Base-by-base conservation (phyloP, 2,329 filamentous ascomycete species). In the Neoarthrinium moseri region DNA sequence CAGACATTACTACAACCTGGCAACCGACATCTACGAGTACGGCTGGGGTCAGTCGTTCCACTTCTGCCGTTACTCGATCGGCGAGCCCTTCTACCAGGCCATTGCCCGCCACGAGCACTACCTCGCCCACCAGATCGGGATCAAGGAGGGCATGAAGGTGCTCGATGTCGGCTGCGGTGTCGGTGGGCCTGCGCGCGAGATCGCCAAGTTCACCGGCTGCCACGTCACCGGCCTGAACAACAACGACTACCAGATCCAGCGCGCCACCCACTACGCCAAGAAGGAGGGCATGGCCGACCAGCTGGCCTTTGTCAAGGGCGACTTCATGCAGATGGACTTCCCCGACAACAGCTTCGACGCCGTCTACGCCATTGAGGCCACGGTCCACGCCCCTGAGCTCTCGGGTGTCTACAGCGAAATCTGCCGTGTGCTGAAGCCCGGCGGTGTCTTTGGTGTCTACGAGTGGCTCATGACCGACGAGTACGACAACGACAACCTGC, bases 321-420 rank as follows among this genome's bases (percentile, higher is more conserved):
- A 97, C 64, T 99, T 99, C 68, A 97, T 97, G 92, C 90, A 96
- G 84, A 95, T 97, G 89, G 84, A 84, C 18, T 97, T 97, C 75
- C 85, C 88, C 37, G 88, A 94, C 63, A 89, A 95, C 77, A 82
- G 77, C 17, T 97, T 97, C 69, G 94, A 97, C 59, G 91, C 90
- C 47, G 89, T 96, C 43, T 97, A 97, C 65, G 92, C 91, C 44
- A 97, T 99, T 57, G 94, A 99, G 72, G 94, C 94, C 3, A 99
- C 94, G 3, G 89, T 95, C 41, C 94, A 99, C 67, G 94, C 94
- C 0, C 94, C 92, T 33, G 87, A 84, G 35, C 83, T 97, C 6
- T 87, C 91, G 61, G 91, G 89, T 48, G 91, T 96, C 55, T 99
- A 99, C 75, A 86, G 83, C 65, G 87, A 97, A 69, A 97, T 97